Evolutionary conservation across 1,284 basidiomycete genomes (phyloP), one percentile per base, ranked within the genome.

Genomic region (Heterobasidion parviporum): DNA sequence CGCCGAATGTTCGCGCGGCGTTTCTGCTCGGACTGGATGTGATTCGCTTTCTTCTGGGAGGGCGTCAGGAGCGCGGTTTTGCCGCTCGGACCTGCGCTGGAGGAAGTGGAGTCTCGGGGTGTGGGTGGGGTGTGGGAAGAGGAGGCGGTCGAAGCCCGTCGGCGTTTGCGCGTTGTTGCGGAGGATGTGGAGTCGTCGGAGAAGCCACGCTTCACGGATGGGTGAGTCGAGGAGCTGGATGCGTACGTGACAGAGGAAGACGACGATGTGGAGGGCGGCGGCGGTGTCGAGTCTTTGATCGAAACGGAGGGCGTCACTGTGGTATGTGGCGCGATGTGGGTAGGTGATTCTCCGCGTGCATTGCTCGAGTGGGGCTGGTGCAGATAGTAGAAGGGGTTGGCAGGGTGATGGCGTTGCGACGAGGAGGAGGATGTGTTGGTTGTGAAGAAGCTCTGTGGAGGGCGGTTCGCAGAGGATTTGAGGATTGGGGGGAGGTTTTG

Each of bases 1-100:
- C 85, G 75, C 14, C 92, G 79, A 53, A 95, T 95, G 62, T 94
- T 94, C 18, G 91, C 91, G n/a, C 93, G 80, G 26, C 93, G 82
- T 70, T 94, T 94, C 72, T 94, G 92, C 70, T 89, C 87, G 6
- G 84, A 88, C 62, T 93, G 90, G 61, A 95, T 95, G 66, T 95
- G 92, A 64, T 95, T 95, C 45, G 90, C 91, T 68, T 94, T 93
- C 70, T 95, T 95, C 73, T 95, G 92, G 8, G 87, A 88, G 0
- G 72, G 66, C 20, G 67, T 68, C 34, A 73, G 67, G 50, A 73
- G 65, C 49, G 69, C 62, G 34, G 70, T 67, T 56, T 70, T 71
- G 44, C 52, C 59, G 18, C 41, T 26, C 36, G 15, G 16, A 14
- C 44, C 16, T 14, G 32, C 14, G 16, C 45, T 36, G 16, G 38